These are phyloP conservation scores for Penicillium nucicola DNA, from an alignment of 495 filamentous ascomycete species.

Conservation along the genomic window DNA sequence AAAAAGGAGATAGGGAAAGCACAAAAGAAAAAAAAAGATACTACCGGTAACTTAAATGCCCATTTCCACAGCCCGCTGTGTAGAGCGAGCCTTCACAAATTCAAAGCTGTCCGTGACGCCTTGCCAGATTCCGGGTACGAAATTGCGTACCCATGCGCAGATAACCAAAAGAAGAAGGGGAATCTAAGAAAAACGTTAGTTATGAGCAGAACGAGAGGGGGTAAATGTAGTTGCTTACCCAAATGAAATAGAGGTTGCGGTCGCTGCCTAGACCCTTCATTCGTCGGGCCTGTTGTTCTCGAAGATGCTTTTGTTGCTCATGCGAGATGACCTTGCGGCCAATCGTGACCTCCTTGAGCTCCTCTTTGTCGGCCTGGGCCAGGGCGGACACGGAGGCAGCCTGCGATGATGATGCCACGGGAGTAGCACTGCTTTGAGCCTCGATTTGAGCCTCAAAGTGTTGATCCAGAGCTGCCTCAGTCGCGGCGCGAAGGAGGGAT, in stretches of 20 bases:
- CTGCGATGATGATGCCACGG: slow-evolving; percentile 10
- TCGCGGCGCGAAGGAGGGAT: slow-evolving; percentile 57
- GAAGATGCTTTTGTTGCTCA: slow-evolving; percentile 70
- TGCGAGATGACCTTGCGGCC: slow-evolving; percentile 53
- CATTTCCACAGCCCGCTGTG: slow-evolving; percentile 39
- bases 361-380: slow-evolving; percentile 28
- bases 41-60: slow-evolving; percentile 22
- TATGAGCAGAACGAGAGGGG: slow-evolving; percentile 11
- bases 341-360: slow-evolving; percentile 44
- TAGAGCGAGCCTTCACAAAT: slow-evolving; percentile 43
- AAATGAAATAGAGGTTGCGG: slow-evolving; percentile 79
- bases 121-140: slow-evolving; percentile 52
- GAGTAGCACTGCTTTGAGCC: slow-evolving; percentile 44
- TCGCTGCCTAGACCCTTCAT: slow-evolving; percentile 73
- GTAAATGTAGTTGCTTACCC: slow-evolving; percentile 55
- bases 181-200: slow-evolving; percentile 26
- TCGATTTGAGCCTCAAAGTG: slow-evolving; percentile 62
- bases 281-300: slow-evolving; percentile 67
- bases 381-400: slow-evolving; percentile 28
- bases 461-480: slow-evolving; percentile 62
- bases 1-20: slow-evolving; percentile 17
- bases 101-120: slow-evolving; percentile 42
- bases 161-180: slow-evolving; percentile 59
- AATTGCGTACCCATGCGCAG: slow-evolving; percentile 60
- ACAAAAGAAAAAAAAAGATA: slow-evolving; percentile 15